Base-by-base conservation (phyloP, 1,284 basidiomycete species). In the Pseudomicrostroma phylloplanum region DNA sequence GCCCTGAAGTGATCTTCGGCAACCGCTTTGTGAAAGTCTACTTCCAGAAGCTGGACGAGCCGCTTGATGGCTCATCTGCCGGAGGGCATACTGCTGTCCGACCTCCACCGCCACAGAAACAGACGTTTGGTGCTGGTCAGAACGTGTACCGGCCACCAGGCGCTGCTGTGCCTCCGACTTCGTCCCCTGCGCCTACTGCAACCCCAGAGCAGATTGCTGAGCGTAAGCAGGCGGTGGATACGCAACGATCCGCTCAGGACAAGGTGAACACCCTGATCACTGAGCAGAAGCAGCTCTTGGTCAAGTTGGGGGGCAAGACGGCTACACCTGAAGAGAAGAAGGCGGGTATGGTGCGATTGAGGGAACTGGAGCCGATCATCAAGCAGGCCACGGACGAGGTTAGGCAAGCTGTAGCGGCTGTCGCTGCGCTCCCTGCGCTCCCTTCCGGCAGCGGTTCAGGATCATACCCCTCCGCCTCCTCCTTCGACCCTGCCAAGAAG, bases 1-100 rank as follows among this genome's bases (percentile, higher is more conserved):
- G 87, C 26, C 90, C 94, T 76, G 91, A 94, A 65, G 91, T 92
- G 17, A 88, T 96, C 26, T 96, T 96, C 76, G 87, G 87, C 17
- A 93, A 92, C 72, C 86, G 93, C 48, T 96, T 96, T 77, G 92
- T 96, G 70, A 96, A 94, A 88, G 69, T 78, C 21, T 78, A 74
- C 64, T 78, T 78, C 68, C 76, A 78, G 62, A 71, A 71, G 40
- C 64, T 78, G 9, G 74, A 78, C 13, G 71, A 74, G n/a, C 91
- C 91, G 2, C 85, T 91, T 84, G 89, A 89, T 60, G 91, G 91
- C 0, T 89, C 91, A 71, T 91, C 90, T 15, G 86, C 85, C 88
- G 88, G 3, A 89, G 88, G 42, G 88, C 87, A 11, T 82, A 86
- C 9, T 21, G 63, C 53, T 23, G 56, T 43, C 21, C 66, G 26